Evolutionary conservation across 495 filamentous ascomycete genomes (phyloP).

Genomic region (Penicillium lividum): DNA sequence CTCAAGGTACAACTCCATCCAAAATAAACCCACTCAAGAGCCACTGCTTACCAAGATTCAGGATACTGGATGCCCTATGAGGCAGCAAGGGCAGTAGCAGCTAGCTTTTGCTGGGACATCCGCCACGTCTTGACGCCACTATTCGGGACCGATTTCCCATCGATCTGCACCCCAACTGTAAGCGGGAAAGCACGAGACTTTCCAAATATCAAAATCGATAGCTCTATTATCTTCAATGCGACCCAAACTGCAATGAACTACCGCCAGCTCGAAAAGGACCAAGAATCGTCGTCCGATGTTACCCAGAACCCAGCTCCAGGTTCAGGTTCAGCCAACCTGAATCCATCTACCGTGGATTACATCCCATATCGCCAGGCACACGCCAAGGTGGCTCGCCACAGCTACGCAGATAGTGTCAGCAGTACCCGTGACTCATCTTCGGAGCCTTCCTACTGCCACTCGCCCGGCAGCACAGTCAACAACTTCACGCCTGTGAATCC

Average conservation of each 20-base stretch:
- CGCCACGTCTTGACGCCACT: conserved; percentile 81
- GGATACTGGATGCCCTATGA: conserved; percentile 97
- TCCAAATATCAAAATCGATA: background rate
- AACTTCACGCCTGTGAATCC: conserved; percentile 39
- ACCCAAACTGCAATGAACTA: background rate
- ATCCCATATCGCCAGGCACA: background rate
- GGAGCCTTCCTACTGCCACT: conserved; percentile 30
- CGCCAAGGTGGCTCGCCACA: conserved; percentile 17
- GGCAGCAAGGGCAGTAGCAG: conserved; percentile 78
- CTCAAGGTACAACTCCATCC: conserved; percentile 67
- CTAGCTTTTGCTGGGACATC: conserved; percentile 86
- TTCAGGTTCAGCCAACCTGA: too few species aligned
- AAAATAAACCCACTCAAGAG: background rate
- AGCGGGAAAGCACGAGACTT: conserved; percentile 22
- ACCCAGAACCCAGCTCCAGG: background rate
- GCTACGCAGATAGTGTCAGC: conserved; percentile 24
- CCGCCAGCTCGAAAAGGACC: background rate
- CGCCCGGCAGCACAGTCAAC: conserved; percentile 30
- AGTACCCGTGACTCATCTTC: conserved; percentile 30
- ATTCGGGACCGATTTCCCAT: conserved; percentile 80
- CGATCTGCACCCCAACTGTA: conserved; percentile 62
- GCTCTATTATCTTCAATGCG: background rate
- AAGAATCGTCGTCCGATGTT: background rate
- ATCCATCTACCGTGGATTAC: background rate
- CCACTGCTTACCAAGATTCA: conserved; percentile 36